phyloP scores from a whole-genome alignment of 1,139 yeast species.

The Nakaseomyces bracarensis region DNA sequence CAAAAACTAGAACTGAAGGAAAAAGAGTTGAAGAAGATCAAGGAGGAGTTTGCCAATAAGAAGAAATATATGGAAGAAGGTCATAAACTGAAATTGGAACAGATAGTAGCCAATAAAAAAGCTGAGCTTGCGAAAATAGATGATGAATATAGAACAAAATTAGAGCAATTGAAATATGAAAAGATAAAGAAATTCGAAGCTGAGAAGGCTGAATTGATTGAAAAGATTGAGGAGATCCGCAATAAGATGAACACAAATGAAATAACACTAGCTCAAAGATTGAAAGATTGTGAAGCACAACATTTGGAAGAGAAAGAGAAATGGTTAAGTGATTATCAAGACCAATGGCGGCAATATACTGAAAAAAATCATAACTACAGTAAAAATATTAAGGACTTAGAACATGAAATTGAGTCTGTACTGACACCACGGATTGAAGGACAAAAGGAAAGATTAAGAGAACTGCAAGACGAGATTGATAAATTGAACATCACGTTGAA shows the following conservation, averaged over 20 bases:
- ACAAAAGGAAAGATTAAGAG: constrained; percentile 16
- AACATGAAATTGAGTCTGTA: constrained; percentile 15
- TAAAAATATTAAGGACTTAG: constrained; percentile 18
- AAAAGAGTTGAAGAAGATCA: constrained; percentile 37
- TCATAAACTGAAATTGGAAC: constrained; percentile 34
- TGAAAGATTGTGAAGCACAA: constrained; percentile 20
- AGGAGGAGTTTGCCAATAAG: constrained; percentile 30
- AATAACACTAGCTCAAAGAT: constrained; percentile 15
- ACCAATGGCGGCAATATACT: constrained; percentile 18
- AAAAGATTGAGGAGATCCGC: constrained; percentile 21
- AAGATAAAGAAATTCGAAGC: constrained; percentile 31
- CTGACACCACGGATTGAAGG: constrained; percentile 16
- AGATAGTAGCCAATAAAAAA: constrained; percentile 35
- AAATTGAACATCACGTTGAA: constrained; percentile 9
- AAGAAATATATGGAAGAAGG: constrained; percentile 33
- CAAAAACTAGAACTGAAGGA: constrained; percentile 33
- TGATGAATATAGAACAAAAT: constrained; percentile 32
- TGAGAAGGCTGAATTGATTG: constrained; percentile 24
- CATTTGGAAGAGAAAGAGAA: constrained; percentile 21
- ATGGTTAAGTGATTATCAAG: constrained; percentile 25
- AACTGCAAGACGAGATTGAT: constrained; percentile 14
- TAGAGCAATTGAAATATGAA: constrained; percentile 34
- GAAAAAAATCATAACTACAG: constrained; percentile 16
- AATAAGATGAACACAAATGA: constrained; percentile 26
- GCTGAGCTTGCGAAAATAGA: constrained; percentile 35